Percentiles rank a stretch among this genome's conserved stretches.
phyloP scores from a whole-genome alignment of 2,329 filamentous ascomycete genomes.

The Microcera coccophila region DNA sequence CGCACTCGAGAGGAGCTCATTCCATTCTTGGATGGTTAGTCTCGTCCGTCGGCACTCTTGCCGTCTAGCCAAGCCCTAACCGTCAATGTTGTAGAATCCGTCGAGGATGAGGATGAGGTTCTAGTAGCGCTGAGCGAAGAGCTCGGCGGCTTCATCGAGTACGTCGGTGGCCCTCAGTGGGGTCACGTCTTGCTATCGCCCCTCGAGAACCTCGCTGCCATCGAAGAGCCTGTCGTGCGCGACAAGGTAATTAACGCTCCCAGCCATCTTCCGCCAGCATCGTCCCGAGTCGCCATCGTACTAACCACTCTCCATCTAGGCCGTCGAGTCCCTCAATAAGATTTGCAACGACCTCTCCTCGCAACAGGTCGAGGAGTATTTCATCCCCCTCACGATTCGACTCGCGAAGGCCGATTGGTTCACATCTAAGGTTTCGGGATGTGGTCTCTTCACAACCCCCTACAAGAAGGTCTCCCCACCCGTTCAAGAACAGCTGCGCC shows the following conservation, averaged over 20 bases:
- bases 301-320: conserved; percentile 49
- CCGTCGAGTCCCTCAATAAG: conserved; percentile 98
- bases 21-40: conserved; percentile 95
- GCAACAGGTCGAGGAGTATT: conserved; percentile 93
- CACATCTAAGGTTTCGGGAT: conserved; percentile 97
- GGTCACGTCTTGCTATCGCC: conserved; percentile 96
- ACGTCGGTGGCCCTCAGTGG: conserved; percentile 89
- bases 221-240: conserved; percentile 94
- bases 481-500: conserved; percentile 86
- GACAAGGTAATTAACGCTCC: conserved; percentile 70
- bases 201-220: conserved; percentile 94
- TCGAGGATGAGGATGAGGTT: conserved; percentile 98
- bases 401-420: conserved; percentile 99
- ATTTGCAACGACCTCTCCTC: conserved; percentile 90
- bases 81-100: conserved; percentile 66
- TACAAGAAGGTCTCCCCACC: conserved; percentile 85
- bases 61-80: conserved; percentile 18
- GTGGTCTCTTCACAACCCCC: conserved; percentile 87
- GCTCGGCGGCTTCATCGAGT: conserved; percentile 94
- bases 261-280: conserved; percentile 2
- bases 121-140: conserved; percentile 96
- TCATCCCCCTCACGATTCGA: conserved; percentile 91
- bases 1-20: conserved; percentile 97
- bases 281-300: background rate
- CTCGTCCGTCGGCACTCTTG: conserved; percentile 12